phyloP scores from a whole-genome alignment of 1,284 basidiomycete genomes.

The Trametes pubescens region DNA sequence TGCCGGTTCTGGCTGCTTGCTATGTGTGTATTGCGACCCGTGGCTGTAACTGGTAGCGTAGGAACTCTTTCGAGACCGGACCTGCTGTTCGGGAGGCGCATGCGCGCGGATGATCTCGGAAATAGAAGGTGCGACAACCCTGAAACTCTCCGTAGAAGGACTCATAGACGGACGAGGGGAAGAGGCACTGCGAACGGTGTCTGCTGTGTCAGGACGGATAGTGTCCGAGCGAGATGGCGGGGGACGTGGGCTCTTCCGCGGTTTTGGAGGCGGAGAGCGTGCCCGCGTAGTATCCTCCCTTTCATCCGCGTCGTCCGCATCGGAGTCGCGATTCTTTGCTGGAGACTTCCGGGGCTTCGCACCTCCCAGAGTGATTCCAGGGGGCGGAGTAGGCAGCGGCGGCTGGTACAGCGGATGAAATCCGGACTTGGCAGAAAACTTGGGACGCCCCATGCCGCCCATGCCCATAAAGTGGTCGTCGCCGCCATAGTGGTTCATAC shows the following conservation, averaged over 20 bases:
- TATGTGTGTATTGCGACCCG: conserved; percentile 33
- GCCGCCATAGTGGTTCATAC: conserved; percentile 68
- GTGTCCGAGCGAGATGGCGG: conserved; percentile 22
- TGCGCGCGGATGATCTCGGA: conserved; percentile 84
- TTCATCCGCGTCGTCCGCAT: conserved; percentile 63
- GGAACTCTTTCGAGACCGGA: conserved; percentile 54
- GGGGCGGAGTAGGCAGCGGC: conserved; percentile 80
- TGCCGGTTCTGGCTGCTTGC: conserved; percentile 27
- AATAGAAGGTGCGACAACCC: conserved; percentile 72
- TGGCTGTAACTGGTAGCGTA: conserved; percentile 57
- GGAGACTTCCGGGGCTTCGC: conserved; percentile 53
- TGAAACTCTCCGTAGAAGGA: conserved; percentile 29
- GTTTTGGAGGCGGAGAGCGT: conserved; percentile 26
- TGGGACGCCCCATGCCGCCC: conserved; percentile 50
- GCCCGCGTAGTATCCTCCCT: conserved; percentile 34
- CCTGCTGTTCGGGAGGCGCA: conserved; percentile 62
- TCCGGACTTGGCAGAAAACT: conserved; percentile 51
- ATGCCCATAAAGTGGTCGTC: conserved; percentile 62
- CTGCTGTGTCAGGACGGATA: conserved; percentile 19
- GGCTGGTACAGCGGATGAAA: conserved; percentile 78
- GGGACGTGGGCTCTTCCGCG: conserved; percentile 22
- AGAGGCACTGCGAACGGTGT: conserved; percentile 19
- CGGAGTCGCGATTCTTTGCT: conserved; percentile 48
- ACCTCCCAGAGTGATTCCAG: conserved; percentile 77
- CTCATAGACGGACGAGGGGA: conserved; percentile 19